Base-by-base conservation (phyloP, 306 rosid genomes). In the Castanea sativa region DNA sequence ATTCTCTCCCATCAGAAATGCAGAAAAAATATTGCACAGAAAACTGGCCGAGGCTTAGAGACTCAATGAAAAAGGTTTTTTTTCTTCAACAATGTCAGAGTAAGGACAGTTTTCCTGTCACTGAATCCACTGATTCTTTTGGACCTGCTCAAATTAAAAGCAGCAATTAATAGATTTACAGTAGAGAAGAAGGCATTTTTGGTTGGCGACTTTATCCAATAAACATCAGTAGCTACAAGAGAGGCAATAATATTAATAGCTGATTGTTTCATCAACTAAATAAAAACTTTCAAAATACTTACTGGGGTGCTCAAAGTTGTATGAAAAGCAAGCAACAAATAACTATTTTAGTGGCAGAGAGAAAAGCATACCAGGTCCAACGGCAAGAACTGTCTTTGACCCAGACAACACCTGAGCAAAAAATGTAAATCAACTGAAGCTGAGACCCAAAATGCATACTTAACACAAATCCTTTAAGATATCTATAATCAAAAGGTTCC, bases 301-400 rank as follows among this genome's bases (percentile, higher is more conserved):
- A 69, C 14, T 14, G 4, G 20, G 72, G 29, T 8, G 53, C 76
- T 32, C 15, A 15, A 29, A 30, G 33, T 64, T 16, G 4, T 6
- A 78, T 33, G n/a, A 27, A 32, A 76, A 35, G 32, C 18, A 76
- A 81, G 76, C 72, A 75, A 72, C 25, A 75, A 53, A 20, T 83
- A 35, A 43, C 64, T 70, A 68, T 18, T 61, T 43, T 71, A 68
- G 73, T 32, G n/a, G 76, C 79, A 76, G 73, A 59, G n/a, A 75
- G 30, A 45, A 21, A 71, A 85, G 82, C 73, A 68, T 77, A 94
- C 98, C 98, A 14, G 98, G 97, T 80, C 98, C 98, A 81, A 94
- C 78, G 75, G 97, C 97, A 81, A 94, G 97, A 87, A 94, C 95
- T 8, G 97, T 94, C 85, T 88, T 94, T 51, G 95, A 92, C 29